phyloP scores from a whole-genome alignment of 1,284 basidiomycete species.

The Blastosporella zonata region DNA sequence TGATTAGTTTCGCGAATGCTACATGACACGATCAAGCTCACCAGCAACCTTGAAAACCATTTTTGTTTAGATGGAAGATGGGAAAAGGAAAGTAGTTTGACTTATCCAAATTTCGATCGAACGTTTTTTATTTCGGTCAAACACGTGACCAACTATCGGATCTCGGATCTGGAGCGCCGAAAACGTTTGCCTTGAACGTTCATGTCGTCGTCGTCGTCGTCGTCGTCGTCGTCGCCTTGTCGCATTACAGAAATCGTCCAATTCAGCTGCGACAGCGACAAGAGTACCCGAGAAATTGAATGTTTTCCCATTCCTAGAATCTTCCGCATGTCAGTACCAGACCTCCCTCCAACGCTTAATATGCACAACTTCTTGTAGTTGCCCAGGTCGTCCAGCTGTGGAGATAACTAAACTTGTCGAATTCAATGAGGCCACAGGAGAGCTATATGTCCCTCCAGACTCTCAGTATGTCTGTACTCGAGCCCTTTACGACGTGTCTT shows the following conservation, averaged over 20 bases:
- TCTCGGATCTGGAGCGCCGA: background rate
- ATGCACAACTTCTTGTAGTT: slow-evolving; percentile 42
- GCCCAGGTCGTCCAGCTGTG: slow-evolving; percentile 57
- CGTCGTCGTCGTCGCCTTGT: too few species aligned
- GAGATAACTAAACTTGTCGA: slow-evolving; percentile 64
- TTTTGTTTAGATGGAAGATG: slow-evolving; percentile 38
- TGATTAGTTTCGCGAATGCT: background rate
- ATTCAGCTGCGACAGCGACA: slow-evolving; percentile 61
- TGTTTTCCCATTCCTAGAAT: slow-evolving; percentile 73
- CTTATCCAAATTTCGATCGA: slow-evolving; percentile 33
- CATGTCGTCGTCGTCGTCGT: too few species aligned
- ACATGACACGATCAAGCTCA: slow-evolving; percentile 28
- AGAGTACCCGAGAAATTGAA: slow-evolving; percentile 38
- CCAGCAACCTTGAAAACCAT: slow-evolving; percentile 88
- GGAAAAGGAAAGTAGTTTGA: slow-evolving; percentile 30
- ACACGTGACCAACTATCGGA: slow-evolving; percentile 27
- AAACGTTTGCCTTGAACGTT: background rate
- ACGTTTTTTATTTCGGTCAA: slow-evolving; percentile 33
- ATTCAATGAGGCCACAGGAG: slow-evolving; percentile 60
- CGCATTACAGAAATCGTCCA: slow-evolving; percentile 70
- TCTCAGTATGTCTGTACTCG: slow-evolving; percentile 9
- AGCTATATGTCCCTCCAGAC: slow-evolving; percentile 51
- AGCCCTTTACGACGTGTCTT: background rate
- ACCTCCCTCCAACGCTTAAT: background rate
- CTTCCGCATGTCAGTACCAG: slow-evolving; percentile 58